Evolutionary conservation across 371 early-diverging fungal genomes (phyloP), one percentile per base, ranked within the genome.

Genomic region (Mucor piriformis): DNA sequence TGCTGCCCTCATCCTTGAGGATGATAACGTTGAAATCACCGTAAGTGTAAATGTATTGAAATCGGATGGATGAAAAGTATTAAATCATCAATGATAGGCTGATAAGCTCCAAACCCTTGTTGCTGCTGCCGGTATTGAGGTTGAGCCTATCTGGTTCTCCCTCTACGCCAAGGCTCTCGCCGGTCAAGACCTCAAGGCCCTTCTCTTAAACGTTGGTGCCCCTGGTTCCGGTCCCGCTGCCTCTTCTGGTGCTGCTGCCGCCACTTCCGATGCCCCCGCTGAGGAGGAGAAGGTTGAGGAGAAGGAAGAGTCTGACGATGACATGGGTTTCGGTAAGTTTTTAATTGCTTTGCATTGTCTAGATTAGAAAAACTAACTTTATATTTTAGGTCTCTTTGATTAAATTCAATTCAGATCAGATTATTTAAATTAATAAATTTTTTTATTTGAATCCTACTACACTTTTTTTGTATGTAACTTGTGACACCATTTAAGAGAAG

Each of bases 121-220:
- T 83, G 88, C 87, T 76, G 94, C 94, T 65, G 95, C 97, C 66
- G 93, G 93, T 79, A 78, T 97, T 67, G 88, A 89, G 59, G 90
- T 97, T 69, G 97, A 98, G 80, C 80, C 93, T 66, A 92, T 97
- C 91, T 97, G 95, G 95, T 89, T 93, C 77, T 81, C 82, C 79
- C 85, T 98, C 70, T 97, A 96, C 85, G 95, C 98, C 82, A 97
- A 97, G 93, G 97, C 98, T 64, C 89, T 98, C 68, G 94, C 86
- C 65, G 96, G 96, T 73, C 92, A 93, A 86, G 89, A 96, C 83
- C 78, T 98, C 67, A 84, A 77, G 75, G 92, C 89, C 63, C 85
- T 97, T 77, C 84, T 97, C 72, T 84, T 88, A 80, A 94, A 92
- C 88, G 90, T 95, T 67, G 95, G 96, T 77, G 79, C 89, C 33